Percentiles rank a stretch among this genome's conserved stretches.
Evolutionary conservation across 2,329 filamentous ascomycete species (phyloP).

Genomic region (Metarhizium robertsii): DNA sequence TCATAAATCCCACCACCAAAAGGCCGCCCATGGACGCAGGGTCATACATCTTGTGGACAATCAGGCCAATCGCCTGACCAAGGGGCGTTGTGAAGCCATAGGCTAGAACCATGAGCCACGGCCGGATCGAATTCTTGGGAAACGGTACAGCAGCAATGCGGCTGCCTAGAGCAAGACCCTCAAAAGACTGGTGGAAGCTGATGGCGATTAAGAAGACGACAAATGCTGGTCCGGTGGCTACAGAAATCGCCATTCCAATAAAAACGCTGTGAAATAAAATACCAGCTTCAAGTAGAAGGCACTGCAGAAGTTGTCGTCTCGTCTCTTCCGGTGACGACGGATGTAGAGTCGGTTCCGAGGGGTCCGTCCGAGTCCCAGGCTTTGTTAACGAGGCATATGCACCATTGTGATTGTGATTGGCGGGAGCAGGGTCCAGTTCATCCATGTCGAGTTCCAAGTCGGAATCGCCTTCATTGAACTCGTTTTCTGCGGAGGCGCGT

Average conservation of each 20-base stretch:
- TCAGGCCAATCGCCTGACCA: slow-evolving; percentile 72
- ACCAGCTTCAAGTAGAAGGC: slow-evolving; percentile 69
- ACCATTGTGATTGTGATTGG: slow-evolving; percentile 14
- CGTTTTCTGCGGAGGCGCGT: slow-evolving; percentile 21
- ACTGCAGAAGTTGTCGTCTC: slow-evolving; percentile 63
- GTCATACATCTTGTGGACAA: slow-evolving; percentile 72
- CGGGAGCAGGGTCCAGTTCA: slow-evolving; percentile 41
- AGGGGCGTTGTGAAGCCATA: slow-evolving; percentile 72
- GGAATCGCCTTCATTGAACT: slow-evolving; percentile 36
- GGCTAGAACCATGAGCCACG: slow-evolving; percentile 74
- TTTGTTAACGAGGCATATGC: slow-evolving; percentile 23
- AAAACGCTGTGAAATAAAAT: slow-evolving; percentile 82
- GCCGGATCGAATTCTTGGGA: slow-evolving; percentile 59
- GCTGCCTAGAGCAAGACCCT: slow-evolving; percentile 76
- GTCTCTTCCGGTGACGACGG: slow-evolving; percentile 42
- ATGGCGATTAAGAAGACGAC: slow-evolving; percentile 73
- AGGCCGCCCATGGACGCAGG: slow-evolving; percentile 60
- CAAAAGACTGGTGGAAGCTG: slow-evolving; percentile 79
- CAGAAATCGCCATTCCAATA: slow-evolving; percentile 78
- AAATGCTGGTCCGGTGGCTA: slow-evolving; percentile 71
- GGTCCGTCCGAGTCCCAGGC: slow-evolving; percentile 7
- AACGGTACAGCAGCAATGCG: slow-evolving; percentile 81
- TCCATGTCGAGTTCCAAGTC: slow-evolving; percentile 52
- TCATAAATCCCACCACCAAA: slow-evolving; percentile 79
- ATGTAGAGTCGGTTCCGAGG: slow-evolving; percentile 12